phyloP scores from a whole-genome alignment of 768 basidiomycete species.

The Lactarius indigo region DNA sequence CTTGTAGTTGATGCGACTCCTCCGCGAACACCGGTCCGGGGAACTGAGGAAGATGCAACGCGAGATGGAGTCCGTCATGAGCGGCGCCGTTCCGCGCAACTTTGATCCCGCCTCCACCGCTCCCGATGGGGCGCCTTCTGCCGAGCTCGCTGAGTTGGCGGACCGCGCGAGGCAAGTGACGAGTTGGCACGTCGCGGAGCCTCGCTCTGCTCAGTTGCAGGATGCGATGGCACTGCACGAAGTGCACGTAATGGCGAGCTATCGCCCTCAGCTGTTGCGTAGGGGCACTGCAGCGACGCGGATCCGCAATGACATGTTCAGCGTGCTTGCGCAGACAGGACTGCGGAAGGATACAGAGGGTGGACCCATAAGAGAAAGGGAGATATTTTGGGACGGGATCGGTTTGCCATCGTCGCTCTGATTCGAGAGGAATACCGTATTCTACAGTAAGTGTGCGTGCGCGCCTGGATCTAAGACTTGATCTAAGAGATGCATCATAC shows the following conservation, averaged over 20 bases:
- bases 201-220: neutral
- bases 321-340: neutral
- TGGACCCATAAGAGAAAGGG: neutral
- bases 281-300: neutral
- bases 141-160: neutral
- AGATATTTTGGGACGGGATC: constrained; percentile 10
- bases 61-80: constrained; percentile 1
- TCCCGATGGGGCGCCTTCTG: neutral
- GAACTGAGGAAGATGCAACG: neutral
- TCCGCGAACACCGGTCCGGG: neutral
- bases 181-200: neutral
- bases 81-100: neutral
- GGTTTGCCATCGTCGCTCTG: neutral
- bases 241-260: constrained; percentile 5
- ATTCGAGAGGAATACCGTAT: neutral
- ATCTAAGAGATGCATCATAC: no score
- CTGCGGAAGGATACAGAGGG: neutral
- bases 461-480: no score
- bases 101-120: neutral
- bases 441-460: no score
- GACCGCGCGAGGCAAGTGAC: neutral
- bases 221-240: constrained; percentile 2
- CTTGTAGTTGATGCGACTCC: neutral
- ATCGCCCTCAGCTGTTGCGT: neutral
- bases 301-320: neutral